Evolutionary conservation across 768 basidiomycete species (phyloP).

Genomic region (Boletales sp.): DNA sequence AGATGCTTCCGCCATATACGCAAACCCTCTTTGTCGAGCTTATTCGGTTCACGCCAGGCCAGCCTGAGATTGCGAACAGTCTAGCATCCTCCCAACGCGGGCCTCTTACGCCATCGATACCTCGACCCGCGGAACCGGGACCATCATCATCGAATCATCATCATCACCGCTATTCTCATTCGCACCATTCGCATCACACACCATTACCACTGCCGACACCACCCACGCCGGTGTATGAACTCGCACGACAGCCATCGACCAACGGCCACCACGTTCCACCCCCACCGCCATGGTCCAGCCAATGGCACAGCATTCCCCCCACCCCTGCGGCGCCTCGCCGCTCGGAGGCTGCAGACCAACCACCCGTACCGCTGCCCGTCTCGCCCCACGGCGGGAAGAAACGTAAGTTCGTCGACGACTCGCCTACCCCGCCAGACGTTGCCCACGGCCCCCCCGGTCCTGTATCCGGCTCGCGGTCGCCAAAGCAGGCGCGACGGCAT

Average conservation of each 20-base stretch:
- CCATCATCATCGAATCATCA: slow-evolving; percentile 17
- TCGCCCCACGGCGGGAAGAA: slow-evolving; percentile 33
- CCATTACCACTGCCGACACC: slow-evolving; percentile 31
- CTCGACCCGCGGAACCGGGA: slow-evolving; percentile 26
- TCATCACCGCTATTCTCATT: slow-evolving; percentile 28
- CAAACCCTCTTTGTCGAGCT: slow-evolving; percentile 76
- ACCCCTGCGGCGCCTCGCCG: slow-evolving; percentile 12
- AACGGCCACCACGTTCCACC: slow-evolving; percentile 35
- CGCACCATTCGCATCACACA: slow-evolving; percentile 28
- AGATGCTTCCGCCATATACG: slow-evolving; percentile 57
- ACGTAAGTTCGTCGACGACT: slow-evolving; percentile 33
- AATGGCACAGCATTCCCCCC: slow-evolving; percentile 25
- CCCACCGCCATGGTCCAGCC: slow-evolving; percentile 33
- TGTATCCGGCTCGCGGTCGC: slow-evolving; percentile 25
- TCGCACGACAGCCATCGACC: slow-evolving; percentile 26
- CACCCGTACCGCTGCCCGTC: slow-evolving; percentile 10
- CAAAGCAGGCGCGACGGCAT: slow-evolving; percentile 32
- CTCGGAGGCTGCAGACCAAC: slow-evolving; percentile 25
- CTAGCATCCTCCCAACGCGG: slow-evolving; percentile 11
- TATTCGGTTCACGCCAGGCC: slow-evolving; percentile 39
- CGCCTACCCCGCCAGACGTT: slow-evolving; percentile 24
- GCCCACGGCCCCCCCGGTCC: slow-evolving; percentile 8
- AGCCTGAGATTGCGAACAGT: slow-evolving; percentile 26
- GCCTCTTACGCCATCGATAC: slow-evolving; percentile 11
- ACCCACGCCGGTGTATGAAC: slow-evolving; percentile 33